These are phyloP conservation scores for Gossypium davidsonii DNA, from an alignment of 441 rosid species.

Conservation along the genomic window DNA sequence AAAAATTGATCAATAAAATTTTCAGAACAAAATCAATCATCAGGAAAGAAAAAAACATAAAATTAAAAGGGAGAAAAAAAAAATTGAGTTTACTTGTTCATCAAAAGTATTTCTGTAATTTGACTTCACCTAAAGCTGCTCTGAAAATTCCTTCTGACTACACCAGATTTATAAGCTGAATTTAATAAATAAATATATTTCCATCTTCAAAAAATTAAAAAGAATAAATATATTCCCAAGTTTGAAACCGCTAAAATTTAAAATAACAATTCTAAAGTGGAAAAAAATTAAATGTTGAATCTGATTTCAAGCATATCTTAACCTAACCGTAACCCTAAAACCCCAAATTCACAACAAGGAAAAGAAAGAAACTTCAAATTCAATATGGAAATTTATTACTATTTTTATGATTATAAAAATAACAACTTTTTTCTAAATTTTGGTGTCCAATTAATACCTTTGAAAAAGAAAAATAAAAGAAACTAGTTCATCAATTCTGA, in stretches of 20 bases:
- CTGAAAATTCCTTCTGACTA: slow-evolving; percentile 29
- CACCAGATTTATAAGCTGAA: slow-evolving; percentile 23
- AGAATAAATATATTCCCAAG: not conserved
- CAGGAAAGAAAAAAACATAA: not conserved
- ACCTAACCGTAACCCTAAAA: slow-evolving; percentile 29
- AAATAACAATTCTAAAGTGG: not conserved
- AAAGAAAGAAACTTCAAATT: slow-evolving; percentile 11
- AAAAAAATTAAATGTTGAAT: not conserved
- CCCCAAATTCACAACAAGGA: slow-evolving; percentile 21
- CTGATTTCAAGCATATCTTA: slow-evolving; percentile 42
- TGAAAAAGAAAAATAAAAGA: not conserved
- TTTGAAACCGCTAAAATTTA: slow-evolving; percentile 13
- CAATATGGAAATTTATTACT: not conserved
- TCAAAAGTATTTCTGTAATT: slow-evolving; percentile 36
- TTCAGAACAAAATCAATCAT: slow-evolving; percentile 5
- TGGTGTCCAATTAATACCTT: slow-evolving; percentile 17
- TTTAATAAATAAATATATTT: not conserved
- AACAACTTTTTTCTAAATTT: not conserved
- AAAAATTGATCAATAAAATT: slow-evolving; percentile 1
- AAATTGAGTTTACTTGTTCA: slow-evolving; percentile 37
- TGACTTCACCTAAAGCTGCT: slow-evolving; percentile 38
- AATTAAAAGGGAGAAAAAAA: not conserved
- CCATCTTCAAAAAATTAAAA: not conserved
- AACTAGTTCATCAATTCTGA: not conserved
- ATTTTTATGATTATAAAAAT: slow-evolving; percentile 6